Conservation (phyloP, 2,329 filamentous ascomycete genomes). For the Stemphylium lycopersici region DNA sequence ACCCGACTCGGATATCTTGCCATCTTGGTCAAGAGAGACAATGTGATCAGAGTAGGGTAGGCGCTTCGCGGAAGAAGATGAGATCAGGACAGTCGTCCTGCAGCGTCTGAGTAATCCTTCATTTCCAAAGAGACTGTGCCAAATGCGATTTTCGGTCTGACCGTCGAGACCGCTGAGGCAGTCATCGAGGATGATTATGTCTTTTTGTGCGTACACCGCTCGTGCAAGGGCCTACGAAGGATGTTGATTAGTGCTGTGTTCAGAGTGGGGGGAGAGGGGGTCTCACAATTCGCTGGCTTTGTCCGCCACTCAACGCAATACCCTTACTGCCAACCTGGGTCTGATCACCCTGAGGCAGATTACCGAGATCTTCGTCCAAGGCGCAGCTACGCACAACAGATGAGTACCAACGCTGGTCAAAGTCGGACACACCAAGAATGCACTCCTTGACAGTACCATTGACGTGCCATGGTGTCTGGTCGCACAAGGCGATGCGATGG, state of each 20-base stretch:
- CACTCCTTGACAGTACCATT: conserved; percentile 48
- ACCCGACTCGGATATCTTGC: conserved; percentile 49
- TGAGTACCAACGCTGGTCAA: conserved; percentile 48
- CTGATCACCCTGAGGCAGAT: conserved; percentile 45
- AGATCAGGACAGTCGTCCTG: conserved; percentile 42
- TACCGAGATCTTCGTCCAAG: conserved; percentile 43
- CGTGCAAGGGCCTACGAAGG: conserved; percentile 54
- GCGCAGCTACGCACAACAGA: conserved; percentile 44
- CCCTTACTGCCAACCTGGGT: conserved; percentile 60
- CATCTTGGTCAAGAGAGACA: conserved; percentile 47
- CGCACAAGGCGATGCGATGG: conserved; percentile 44
- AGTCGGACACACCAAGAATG: conserved; percentile 45
- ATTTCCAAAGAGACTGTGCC: conserved; percentile 54
- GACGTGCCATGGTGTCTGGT: conserved; percentile 48
- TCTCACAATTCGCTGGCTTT: conserved; percentile 58
- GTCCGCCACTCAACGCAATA: conserved; percentile 59
- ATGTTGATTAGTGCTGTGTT: conserved; percentile 14
- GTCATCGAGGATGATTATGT: conserved; percentile 59
- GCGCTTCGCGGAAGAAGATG: conserved; percentile 44
- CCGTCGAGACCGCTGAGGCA: conserved; percentile 59
- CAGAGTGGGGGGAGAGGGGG: conserved; percentile 10
- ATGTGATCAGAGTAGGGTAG: conserved; percentile 52
- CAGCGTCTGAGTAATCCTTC: conserved; percentile 54
- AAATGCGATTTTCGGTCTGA: conserved; percentile 57
- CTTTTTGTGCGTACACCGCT: conserved; percentile 57